Evolutionary conservation across 2,329 filamentous ascomycete genomes (phyloP), one percentile per base, ranked within the genome.

Genomic region (Pseudogymnoascus sp.): DNA sequence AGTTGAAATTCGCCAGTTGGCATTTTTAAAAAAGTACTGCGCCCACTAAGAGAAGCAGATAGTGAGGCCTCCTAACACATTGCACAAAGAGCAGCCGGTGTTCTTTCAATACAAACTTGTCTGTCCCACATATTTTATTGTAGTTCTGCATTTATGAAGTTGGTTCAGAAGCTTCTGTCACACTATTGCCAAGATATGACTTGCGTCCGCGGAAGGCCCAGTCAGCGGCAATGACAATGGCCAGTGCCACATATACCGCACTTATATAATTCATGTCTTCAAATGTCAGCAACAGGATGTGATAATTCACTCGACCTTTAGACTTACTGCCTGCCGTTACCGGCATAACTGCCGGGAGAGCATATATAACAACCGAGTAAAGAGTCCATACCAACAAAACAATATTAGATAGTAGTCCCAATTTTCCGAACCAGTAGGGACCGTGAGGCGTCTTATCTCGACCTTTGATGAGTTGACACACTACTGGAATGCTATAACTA

Each of bases 391-490:
- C 74, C 21, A 88, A 71, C 6, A 84, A 83, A 23, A 80, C 79
- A 52, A 80, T 62, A 68, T 89, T 89, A 33, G 81, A 77, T 21
- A 79, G 72, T 84, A 84, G 87, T 18, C 81, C 86, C 45, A 87
- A 64, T 21, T 74, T 77, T 0, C 83, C 80, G n/a, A 89, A 75
- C 41, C 79, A 78, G 70, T 88, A 89, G 0, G 81, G 71, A 1
- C 76, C 75, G 52, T 81, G 78, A 0, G 86, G 85, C 7, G 92
- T 75, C 77, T 84, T 86, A 60, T 79, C 83, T 11, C 73, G 68
- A 2, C 73, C 73, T 28, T 69, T 71, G 14, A 69, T 64, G 21
- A 74, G 69, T 14, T 79, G 75, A 0, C 75, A 76, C 1, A 73
- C 58, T 9, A 80, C 71, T 1, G 78, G 79, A 7, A 78, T 70